Evolutionary conservation across 1,284 basidiomycete species (phyloP), one percentile per base, ranked within the genome.

Genomic region (Leucoagaricus sp.): DNA sequence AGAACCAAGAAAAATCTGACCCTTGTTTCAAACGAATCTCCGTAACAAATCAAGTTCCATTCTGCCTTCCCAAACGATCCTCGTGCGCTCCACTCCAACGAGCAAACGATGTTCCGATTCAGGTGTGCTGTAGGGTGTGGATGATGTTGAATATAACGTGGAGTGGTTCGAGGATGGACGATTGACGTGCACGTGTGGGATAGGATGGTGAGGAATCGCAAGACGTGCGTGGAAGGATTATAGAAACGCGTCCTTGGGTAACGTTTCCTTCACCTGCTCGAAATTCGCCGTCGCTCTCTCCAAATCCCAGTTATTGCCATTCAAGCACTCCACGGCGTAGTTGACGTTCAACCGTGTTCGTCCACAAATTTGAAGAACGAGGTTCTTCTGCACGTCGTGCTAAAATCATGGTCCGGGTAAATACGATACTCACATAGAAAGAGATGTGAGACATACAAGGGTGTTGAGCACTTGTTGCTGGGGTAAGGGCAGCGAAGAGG

Each of bases 291-390:
- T 68, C 0, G 94, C 94, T 58, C 80, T 78, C 40, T 85, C 84
- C 40, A 90, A 62, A 67, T 93, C 83, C 93, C 93, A 96, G 12
- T 75, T 84, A 65, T 94, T 95, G 55, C 84, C 85, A 62, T 83
- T 77, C 57, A 96, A 72, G 67, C 94, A 96, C 60, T 96, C 87
- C n/a, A 87, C 76, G 0, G 91, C 81, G 66, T 84, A 95, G 61
- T 81, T 78, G 9, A 83, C 81, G 63, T 91, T 95, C 67, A 97
- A 77, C 12, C 85, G 80, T 0, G 94, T 95, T 45, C 81, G 78
- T 53, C 82, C 77, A 63, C 83, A 84, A 23, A 94, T 67, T 64
- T 89, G 81, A 59, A 89, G 63, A 36, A 94, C 84, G 9, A 87
- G 69, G 41, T 80, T 75, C 23, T 1, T 78, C 75, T 65, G 89